phyloP scores from a whole-genome alignment of 495 filamentous ascomycete genomes.

The Massariosphaeria phaeospora region DNA sequence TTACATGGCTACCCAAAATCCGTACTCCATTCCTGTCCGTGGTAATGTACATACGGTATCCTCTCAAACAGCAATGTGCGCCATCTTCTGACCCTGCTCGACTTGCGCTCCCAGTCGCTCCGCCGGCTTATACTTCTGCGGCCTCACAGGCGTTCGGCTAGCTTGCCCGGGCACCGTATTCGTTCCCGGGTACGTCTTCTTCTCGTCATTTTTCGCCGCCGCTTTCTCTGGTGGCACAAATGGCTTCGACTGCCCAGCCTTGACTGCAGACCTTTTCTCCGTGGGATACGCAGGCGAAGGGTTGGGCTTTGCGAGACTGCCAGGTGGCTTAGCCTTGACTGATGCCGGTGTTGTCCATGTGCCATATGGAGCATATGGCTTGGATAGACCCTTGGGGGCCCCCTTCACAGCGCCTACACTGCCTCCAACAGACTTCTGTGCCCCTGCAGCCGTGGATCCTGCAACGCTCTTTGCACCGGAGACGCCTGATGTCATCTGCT shows the following conservation, averaged over 20 bases:
- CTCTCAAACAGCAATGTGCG: constrained; percentile 8
- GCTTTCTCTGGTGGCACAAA: background rate
- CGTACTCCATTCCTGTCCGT: too few relatives aligned
- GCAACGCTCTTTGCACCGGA: constrained; percentile 6
- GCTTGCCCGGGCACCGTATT: constrained; percentile 19
- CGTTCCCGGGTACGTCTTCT: constrained; percentile 25
- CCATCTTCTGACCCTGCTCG: constrained; percentile 17
- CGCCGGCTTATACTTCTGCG: constrained; percentile 15
- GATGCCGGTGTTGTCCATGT: background rate
- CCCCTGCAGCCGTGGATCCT: constrained; percentile 1
- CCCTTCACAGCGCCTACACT: background rate
- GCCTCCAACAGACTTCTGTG: constrained; percentile 5
- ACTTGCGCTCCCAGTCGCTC: constrained; percentile 6
- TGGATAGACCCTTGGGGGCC: background rate
- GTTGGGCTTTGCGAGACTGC: constrained; percentile 6
- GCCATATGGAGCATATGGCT: constrained; percentile 1
- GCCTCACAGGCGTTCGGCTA: constrained; percentile 8
- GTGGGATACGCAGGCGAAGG: constrained; percentile 4
- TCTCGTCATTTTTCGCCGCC: background rate
- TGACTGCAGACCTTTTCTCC: constrained; percentile 20
- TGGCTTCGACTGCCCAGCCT: constrained; percentile 4
- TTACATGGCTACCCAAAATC: too few relatives aligned
- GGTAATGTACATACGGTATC: too few relatives aligned
- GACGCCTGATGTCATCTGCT: constrained; percentile 7
- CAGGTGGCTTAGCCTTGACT: background rate